phyloP scores from a whole-genome alignment of 371 early-diverging fungal species.

The Sporodiniella umbellata region DNA sequence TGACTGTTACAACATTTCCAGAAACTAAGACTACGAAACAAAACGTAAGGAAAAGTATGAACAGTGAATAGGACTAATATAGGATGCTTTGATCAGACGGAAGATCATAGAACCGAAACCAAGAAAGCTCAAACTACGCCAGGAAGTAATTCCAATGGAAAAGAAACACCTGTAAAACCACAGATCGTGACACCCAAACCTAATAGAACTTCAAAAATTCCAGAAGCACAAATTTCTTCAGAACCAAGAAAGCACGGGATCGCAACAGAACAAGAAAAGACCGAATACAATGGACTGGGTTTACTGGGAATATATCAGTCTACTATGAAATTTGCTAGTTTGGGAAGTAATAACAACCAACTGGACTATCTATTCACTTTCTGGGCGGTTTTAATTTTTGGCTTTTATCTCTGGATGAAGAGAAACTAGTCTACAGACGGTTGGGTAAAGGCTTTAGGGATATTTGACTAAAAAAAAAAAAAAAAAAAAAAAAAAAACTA shows the following conservation, averaged over 20 bases:
- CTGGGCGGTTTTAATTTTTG: neutral
- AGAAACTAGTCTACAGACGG: neutral
- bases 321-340: neutral
- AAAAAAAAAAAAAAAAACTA: no score
- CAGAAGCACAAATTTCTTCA: neutral
- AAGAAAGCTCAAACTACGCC: no score
- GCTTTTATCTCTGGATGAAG: neutral
- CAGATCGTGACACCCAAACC: neutral
- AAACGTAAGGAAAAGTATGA: no score
- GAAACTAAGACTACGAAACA: no score
- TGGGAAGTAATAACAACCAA: neutral
- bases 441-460: no score
- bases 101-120: no score
- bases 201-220: neutral
- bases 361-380: neutral
- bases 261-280: slow-evolving; percentile 16
- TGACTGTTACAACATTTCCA: no score
- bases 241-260: slow-evolving; percentile 11
- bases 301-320: slow-evolving; percentile 9
- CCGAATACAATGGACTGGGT: slow-evolving; percentile 15
- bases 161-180: neutral
- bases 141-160: neutral
- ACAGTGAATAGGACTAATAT: no score
- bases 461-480: no score
- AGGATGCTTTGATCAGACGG: no score